Base-by-base conservation (phyloP, 2,329 filamentous ascomycete genomes). In the Verticillium klebahnii region DNA sequence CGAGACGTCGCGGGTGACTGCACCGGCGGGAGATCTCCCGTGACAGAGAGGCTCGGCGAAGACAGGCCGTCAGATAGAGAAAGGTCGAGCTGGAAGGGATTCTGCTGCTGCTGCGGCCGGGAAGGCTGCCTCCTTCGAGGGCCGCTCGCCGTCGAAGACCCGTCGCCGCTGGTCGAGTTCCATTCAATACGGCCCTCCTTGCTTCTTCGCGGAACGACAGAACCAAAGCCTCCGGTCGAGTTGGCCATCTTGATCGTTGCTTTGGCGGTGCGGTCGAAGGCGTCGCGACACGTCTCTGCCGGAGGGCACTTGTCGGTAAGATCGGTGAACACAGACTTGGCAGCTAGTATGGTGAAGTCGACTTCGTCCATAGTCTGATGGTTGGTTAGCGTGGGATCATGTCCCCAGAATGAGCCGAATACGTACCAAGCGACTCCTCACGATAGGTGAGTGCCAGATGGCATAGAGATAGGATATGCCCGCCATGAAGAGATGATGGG, bases 401-500 rank as follows among this genome's bases (percentile, higher is more conserved):
- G 19, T 8, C 8, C 19, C 9, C 40, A 2, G n/a, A 25, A n/a
- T 3, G 19, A 2, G 9, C 34, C 14, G 15, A n/a, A 34, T n/a
- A 80, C 90, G 78, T 85, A 94, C 91, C 75, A 98, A 79, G 61
- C 91, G 88, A 73, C 90, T 93, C 69, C 94, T 86, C 58, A 98
- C 94, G 60, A 92, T 85, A 6, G 92, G 88, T 12, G 94, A 97
- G 75, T 98, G 94, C 94, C 94, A 98, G 62, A 98, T 95, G 23
- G 95, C 93, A 75, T 97, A 98, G 2, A 98, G 82, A 74, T 97
- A 98, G 29, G 94, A 96, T 63, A 98, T 89, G 77, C 93, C 94
- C 32, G 94, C 94, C 91, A 97, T 97, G 78, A 98, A 98, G 7
- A 98, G 82, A 75, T 98, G 93, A 73, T 98, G 94, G 0, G 95